phyloP scores from a whole-genome alignment of 768 basidiomycete genomes.

The Sarcodon sp. region DNA sequence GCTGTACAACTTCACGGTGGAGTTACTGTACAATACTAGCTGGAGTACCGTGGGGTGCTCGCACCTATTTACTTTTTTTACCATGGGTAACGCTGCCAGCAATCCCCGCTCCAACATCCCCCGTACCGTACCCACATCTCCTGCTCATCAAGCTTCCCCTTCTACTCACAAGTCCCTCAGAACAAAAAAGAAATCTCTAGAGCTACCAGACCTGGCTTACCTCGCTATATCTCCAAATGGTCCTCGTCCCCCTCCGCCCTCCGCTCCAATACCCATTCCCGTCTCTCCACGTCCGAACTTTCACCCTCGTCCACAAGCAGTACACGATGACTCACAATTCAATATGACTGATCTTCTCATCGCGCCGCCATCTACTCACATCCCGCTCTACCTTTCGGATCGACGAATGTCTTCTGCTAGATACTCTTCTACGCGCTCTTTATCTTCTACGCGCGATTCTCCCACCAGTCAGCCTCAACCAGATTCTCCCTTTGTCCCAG shows the following conservation, averaged over 20 bases:
- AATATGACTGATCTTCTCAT: constrained; percentile 25
- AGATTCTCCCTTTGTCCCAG: constrained; percentile 28
- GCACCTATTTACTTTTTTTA: neutral
- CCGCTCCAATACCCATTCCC: constrained; percentile 38
- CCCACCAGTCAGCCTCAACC: constrained; percentile 12
- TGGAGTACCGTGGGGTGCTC: no score
- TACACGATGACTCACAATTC: neutral
- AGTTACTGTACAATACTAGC: no score
- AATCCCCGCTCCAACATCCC: constrained; percentile 1
- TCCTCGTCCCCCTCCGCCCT: constrained; percentile 21
- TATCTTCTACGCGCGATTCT: constrained; percentile 12
- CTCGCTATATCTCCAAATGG: constrained; percentile 24
- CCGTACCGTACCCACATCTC: constrained; percentile 8
- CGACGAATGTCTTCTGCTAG: constrained; percentile 17
- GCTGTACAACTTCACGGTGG: no score
- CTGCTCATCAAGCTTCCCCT: constrained; percentile 7
- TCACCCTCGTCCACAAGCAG: constrained; percentile 13
- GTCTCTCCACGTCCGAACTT: constrained; percentile 16
- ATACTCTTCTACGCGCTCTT: constrained; percentile 31
- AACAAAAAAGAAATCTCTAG: constrained; percentile 59
- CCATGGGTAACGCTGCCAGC: constrained; percentile 7
- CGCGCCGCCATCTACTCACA: constrained; percentile 30
- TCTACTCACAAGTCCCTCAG: constrained; percentile 46
- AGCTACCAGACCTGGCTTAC: constrained; percentile 60
- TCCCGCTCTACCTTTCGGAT: constrained; percentile 14